A percentile compares a stretch with the other conserved stretches of the same genome.
These are phyloP conservation scores for Bocquillonia castaneifolia DNA, from an alignment of 441 rosid genomes.

Conservation along the genomic window DNA sequence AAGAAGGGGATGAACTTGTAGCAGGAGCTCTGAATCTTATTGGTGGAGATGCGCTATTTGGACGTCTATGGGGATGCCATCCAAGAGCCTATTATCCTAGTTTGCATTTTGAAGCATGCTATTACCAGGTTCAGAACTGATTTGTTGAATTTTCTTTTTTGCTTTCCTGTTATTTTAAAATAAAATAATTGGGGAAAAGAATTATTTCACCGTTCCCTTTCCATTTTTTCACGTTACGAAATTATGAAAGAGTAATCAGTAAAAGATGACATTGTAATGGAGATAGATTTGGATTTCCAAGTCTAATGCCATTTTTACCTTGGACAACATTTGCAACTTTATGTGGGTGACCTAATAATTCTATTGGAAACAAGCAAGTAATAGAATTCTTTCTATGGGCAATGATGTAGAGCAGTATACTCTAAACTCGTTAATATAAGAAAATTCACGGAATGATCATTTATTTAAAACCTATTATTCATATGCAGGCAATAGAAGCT, in stretches of 20 bases:
- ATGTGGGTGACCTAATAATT: no score
- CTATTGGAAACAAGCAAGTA: neutral
- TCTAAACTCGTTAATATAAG: neutral
- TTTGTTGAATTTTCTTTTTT: neutral
- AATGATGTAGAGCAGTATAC: neutral
- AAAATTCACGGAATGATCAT: neutral
- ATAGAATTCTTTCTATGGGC: neutral
- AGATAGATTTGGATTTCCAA: neutral
- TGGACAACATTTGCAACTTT: neutral
- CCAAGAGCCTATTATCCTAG: conserved; percentile 71
- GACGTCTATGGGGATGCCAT: conserved; percentile 91
- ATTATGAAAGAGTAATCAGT: conserved; percentile 1
- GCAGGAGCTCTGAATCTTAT: conserved; percentile 95
- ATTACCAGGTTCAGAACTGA: conserved; percentile 66
- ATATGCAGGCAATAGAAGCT: conserved; percentile 79
- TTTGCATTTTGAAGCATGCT: conserved; percentile 93
- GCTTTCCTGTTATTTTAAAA: neutral
- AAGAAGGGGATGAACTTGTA: conserved; percentile 76
- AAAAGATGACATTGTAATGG: neutral
- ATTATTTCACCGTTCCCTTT: neutral
- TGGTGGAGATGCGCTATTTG: conserved; percentile 84
- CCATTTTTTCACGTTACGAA: neutral
- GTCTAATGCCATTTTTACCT: neutral
- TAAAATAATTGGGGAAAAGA: neutral
- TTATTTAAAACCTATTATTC: conserved; percentile 9